Evolutionary conservation across 2,329 filamentous ascomycete species (phyloP).

Genomic region (Exophiala lecanii-corni): DNA sequence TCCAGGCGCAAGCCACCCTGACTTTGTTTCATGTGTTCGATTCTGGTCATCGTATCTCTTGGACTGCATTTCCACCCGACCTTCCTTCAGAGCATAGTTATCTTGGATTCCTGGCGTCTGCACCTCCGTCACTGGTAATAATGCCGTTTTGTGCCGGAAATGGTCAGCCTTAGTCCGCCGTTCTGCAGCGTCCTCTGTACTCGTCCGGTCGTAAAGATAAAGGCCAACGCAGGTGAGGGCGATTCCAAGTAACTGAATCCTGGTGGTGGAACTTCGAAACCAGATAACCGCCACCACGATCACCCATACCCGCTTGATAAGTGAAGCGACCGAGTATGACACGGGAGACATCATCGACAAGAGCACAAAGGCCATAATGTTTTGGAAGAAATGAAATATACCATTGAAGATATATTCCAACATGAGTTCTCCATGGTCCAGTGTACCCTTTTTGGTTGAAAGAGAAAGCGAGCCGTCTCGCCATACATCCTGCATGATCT

Average conservation of each 20-base stretch:
- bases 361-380: slow-evolving; percentile 88
- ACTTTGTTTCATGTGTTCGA: slow-evolving; percentile 9
- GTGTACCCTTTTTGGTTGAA: slow-evolving; percentile 69
- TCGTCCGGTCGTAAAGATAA: slow-evolving; percentile 92
- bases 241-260: slow-evolving; percentile 78
- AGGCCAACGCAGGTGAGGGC: slow-evolving; percentile 83
- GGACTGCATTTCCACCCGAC: slow-evolving; percentile 21
- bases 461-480: slow-evolving; percentile 75
- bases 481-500: slow-evolving; percentile 71
- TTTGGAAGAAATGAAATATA: slow-evolving; percentile 92
- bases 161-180: slow-evolving; percentile 63
- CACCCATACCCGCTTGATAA: slow-evolving; percentile 97
- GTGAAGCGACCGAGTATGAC: slow-evolving; percentile 90
- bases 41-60: slow-evolving; percentile 44
- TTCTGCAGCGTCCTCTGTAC: slow-evolving; percentile 81
- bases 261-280: slow-evolving; percentile 87
- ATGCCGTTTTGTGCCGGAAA: slow-evolving; percentile 55
- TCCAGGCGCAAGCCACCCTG: slow-evolving; percentile 66
- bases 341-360: slow-evolving; percentile 92
- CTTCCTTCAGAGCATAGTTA: slow-evolving; percentile 3
- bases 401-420: slow-evolving; percentile 97
- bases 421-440: slow-evolving; percentile 56
- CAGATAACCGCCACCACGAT: slow-evolving; percentile 92
- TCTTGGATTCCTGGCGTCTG: slow-evolving; percentile 28
- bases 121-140: slow-evolving; percentile 62